Evolutionary conservation across 345 rosid genomes (phyloP), one percentile per base, ranked within the genome.

Genomic region (Gossypium arboreum): DNA sequence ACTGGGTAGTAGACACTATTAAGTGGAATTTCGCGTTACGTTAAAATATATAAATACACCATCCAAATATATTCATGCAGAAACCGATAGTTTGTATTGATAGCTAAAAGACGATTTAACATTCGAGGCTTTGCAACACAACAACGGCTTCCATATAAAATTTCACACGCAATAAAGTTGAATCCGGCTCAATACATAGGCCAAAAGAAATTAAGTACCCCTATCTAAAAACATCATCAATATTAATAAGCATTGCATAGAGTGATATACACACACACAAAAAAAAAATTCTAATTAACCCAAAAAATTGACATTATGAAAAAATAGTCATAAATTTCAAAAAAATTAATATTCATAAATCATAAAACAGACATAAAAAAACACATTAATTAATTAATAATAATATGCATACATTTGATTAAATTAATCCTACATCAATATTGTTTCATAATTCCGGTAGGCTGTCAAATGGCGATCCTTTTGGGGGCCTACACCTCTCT

Each of bases 111-210:
- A 83, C 86, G 72, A 48, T 13, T 78, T 73, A 77, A 83, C 85
- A 81, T 83, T 83, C 84, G 61, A 62, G 57, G 65, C 65, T 78
- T 78, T 27, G 48, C 77, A 81, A 76, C 74, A 78, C 65, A 79
- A 83, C 88, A 85, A 83, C 29, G n/a, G 79, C 77, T 61, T 77
- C 77, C 45, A 59, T 72, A 72, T 83, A 79, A 85, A 81, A 18
- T 77, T 34, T 47, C 54, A 77, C 56, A 72, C 66, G 78, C 80
- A 73, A 79, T 57, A 65, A 81, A 79, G 74, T 77, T 68, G 75
- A 44, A 83, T 79, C 75, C 56, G 78, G 67, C 75, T 78, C 34
- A 2, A 10, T 13, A 73, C 76, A 80, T 74, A 29, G 76, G 71
- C 75, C 73, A 79, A 85, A 60, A 34, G 56, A 2, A 72, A 22